Evolutionary conservation across 1,139 yeast genomes (phyloP), one percentile per base, ranked within the genome.

Genomic region (Geotrichum klebahnii): DNA sequence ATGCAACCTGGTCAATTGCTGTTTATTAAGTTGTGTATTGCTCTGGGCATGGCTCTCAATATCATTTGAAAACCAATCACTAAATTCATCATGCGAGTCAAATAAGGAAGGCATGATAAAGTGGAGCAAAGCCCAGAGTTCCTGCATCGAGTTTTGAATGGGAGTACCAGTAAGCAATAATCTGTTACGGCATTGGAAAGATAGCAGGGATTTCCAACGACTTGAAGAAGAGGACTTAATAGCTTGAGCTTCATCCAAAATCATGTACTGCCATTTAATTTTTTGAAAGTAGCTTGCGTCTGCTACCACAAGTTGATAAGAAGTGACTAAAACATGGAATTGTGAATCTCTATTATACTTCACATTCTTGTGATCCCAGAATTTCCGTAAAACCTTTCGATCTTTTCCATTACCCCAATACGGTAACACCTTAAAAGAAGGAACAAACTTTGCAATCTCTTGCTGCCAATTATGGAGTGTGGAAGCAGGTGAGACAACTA

Each of bases 401-500:
- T 92, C 98, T 66, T 90, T 90, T 3, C 89, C 89, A 64, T 81
- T 87, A 54, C 99, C 98, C 99, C 98, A 94, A 70, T 94, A 94
- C 1, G 98, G 98, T 59, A 92, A 74, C 2, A 90, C 97, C 66
- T 90, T 90, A 67, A 94, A 89, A 53, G 85, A 86, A 1, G 99
- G 99, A 26, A 94, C 95, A 63, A 94, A 92, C 65, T 80, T 85
- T 16, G 95, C 71, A 57, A 92, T 88, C 71, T 92, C 99, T 67
- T 92, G 97, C 65, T 92, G 97, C 99, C 99, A 92, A 67, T 92
- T 92, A 65, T 92, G 98, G 59, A 92, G 77, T 0, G 99, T 92
- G 1, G 97, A 92, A 0, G 98, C 95, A 0, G 99, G 99, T 0
- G 98, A 92, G 16, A 92, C 97, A 46, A 92, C 97, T 53, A 92